Conservation (phyloP, 73 alveolate species). For the Durusdinium trenchii region DNA sequence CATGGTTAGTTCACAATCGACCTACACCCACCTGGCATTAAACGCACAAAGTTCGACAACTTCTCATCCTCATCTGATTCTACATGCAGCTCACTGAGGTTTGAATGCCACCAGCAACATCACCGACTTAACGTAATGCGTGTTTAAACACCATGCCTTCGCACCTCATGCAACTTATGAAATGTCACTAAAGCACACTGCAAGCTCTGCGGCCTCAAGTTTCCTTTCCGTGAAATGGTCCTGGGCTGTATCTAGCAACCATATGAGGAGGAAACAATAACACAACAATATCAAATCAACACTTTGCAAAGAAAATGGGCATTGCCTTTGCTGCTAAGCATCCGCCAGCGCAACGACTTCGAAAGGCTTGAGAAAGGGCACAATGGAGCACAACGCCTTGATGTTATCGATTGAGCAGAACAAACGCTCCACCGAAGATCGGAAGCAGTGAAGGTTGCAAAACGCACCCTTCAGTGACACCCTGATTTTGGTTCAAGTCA, state of each 20-base stretch:
- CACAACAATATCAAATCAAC: no score
- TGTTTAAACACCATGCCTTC: no score
- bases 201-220: constrained; percentile 32
- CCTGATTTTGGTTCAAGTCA: neutral
- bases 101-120: no score
- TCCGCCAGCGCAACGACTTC: constrained; percentile 73
- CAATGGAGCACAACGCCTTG: constrained; percentile 59
- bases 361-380: constrained; percentile 53
- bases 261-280: neutral
- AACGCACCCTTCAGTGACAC: neutral
- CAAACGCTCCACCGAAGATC: no score
- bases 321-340: neutral
- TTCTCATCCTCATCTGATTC: no score
- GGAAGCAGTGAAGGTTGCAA: neutral
- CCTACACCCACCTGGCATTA: no score
- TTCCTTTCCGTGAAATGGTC: constrained; percentile 57
- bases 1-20: no score
- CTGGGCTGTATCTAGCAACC: neutral
- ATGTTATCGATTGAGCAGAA: neutral
- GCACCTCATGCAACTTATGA: no score
- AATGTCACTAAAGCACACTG: no score
- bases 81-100: no score
- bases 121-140: no score
- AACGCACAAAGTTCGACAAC: no score
- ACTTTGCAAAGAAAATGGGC: neutral